A percentile compares a stretch with the other conserved stretches of the same genome.
phyloP scores from a whole-genome alignment of 2,329 filamentous ascomycete species.

The Hortaea werneckii region DNA sequence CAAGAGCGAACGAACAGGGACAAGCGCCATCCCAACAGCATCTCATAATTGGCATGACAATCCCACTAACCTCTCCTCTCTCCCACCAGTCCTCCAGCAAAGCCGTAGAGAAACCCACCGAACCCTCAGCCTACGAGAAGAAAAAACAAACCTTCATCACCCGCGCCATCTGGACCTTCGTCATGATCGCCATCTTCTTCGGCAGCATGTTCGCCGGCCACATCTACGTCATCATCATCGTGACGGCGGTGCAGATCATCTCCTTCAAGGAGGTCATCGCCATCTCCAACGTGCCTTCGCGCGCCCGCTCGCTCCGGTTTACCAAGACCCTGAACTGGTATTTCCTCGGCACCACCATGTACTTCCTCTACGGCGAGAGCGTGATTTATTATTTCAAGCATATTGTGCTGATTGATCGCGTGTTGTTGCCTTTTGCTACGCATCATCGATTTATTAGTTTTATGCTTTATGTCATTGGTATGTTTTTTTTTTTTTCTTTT shows the following conservation, averaged over 20 bases:
- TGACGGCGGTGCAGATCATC: conserved; percentile 88
- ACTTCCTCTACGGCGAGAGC: conserved; percentile 96
- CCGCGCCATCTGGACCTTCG: conserved; percentile 91
- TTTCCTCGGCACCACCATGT: conserved; percentile 97
- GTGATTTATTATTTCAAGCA: conserved; percentile 99
- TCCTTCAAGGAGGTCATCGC: conserved; percentile 99
- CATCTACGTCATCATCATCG: conserved; percentile 89
- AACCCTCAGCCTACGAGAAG: conserved; percentile 73
- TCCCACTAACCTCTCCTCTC: no score
- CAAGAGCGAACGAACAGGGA: no score
- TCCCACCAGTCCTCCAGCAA: no score
- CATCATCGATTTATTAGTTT: conserved; percentile 99
- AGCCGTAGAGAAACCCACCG: conserved; percentile 1
- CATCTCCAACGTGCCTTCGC: conserved; percentile 88
- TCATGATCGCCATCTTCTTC: conserved; percentile 95
- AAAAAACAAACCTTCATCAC: conserved; percentile 98
- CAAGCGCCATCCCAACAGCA: no score
- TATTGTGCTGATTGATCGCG: conserved; percentile 86
- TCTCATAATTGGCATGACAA: no score
- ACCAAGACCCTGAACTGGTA: conserved; percentile 99
- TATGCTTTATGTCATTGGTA: conserved; percentile 93
- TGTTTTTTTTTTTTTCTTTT: conserved; percentile 22
- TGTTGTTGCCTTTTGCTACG: conserved; percentile 84
- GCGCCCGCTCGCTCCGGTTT: conserved; percentile 79
- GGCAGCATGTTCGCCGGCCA: conserved; percentile 87